Conservation (phyloP, 495 filamentous ascomycete genomes). For the Hypoxylon lienhwacheense region DNA sequence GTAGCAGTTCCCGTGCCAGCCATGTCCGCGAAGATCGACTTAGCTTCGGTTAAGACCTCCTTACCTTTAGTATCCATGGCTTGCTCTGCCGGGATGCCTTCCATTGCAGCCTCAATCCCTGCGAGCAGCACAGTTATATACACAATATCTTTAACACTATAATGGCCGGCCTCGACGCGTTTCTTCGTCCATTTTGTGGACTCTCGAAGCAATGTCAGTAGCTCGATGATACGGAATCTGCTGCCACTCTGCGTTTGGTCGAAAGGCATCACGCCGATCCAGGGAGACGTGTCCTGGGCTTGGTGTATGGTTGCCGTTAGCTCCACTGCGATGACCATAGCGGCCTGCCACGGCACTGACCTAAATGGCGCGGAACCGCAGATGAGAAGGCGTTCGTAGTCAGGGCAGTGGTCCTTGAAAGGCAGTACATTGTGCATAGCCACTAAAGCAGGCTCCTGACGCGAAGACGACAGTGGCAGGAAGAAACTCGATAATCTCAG, state of each 20-base stretch:
- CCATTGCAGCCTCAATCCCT: conserved; percentile 45
- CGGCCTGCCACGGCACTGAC: conserved; percentile 45
- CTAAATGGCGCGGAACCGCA: conserved; percentile 53
- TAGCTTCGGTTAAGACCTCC: background rate
- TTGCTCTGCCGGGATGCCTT: background rate
- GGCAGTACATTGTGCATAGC: conserved; percentile 6
- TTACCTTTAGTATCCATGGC: conserved; percentile 13
- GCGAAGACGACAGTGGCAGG: conserved; percentile 10
- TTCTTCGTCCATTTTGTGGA: conserved; percentile 48
- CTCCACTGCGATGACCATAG: conserved; percentile 52
- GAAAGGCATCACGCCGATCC: conserved; percentile 28
- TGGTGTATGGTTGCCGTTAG: conserved; percentile 35
- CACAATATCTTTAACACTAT: conserved; percentile 57
- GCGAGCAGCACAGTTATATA: conserved; percentile 47
- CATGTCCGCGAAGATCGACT: background rate
- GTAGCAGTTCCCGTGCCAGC: background rate
- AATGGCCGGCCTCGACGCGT: conserved; percentile 54
- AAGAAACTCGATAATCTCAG: conserved; percentile 40
- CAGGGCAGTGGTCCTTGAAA: conserved; percentile 12
- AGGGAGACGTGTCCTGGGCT: conserved; percentile 8
- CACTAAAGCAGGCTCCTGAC: conserved; percentile 24
- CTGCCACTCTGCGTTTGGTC: conserved; percentile 54
- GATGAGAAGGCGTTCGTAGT: conserved; percentile 46
- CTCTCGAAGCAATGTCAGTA: conserved; percentile 52
- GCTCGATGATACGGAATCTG: conserved; percentile 47